Evolutionary conservation across 371 early-diverging fungal species (phyloP), one percentile per base, ranked within the genome.

Genomic region (Mucor velutinosus): DNA sequence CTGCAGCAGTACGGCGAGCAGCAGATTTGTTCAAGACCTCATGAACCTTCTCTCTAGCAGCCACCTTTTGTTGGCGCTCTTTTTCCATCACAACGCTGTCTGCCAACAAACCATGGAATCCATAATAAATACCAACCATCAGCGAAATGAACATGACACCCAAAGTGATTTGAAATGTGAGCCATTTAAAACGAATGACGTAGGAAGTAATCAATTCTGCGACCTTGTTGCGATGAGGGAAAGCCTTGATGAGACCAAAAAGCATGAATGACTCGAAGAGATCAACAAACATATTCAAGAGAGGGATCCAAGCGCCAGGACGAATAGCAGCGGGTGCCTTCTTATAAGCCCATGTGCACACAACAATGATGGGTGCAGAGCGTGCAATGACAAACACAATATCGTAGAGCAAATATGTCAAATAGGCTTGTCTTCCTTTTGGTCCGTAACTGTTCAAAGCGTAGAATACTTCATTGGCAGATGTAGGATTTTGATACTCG

Each of bases 381-480:
- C 83, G 79, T 17, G 69, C 60, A 27, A 78, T 17, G 0, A 80
- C 66, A 64, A 83, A 83, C 3, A 73, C 68, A 14, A 67, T 63
- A 64, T 83, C 83, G 43, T 74, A 80, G 32, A 76, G 64, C 17
- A 77, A 30, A 61, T 80, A 65, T 0, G 72, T 69, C 56, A 70
- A 64, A 59, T 83, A 83, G 1, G 83, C 83, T 41, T 73, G 73
- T n/a, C 83, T 68, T 15, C 80, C 79, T 61, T 79, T 80, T 15
- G 67, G 43, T 1, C 80, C 80, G 63, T 83, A 83, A 19, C 74
- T 71, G 8, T 65, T 72, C 4, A 83, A 19, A 33, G 70, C 63
- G 14, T 66, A 47, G 58, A 76, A 77, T 4, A 83, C 74, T 5
- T 78, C 76, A n/a, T 66, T 64, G 8, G 76, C 62, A 19, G 77